Percentiles rank a stretch among this genome's conserved stretches.
Evolutionary conservation across 208 protist species (phyloP).

Genomic region (Leishmania arabica): DNA sequence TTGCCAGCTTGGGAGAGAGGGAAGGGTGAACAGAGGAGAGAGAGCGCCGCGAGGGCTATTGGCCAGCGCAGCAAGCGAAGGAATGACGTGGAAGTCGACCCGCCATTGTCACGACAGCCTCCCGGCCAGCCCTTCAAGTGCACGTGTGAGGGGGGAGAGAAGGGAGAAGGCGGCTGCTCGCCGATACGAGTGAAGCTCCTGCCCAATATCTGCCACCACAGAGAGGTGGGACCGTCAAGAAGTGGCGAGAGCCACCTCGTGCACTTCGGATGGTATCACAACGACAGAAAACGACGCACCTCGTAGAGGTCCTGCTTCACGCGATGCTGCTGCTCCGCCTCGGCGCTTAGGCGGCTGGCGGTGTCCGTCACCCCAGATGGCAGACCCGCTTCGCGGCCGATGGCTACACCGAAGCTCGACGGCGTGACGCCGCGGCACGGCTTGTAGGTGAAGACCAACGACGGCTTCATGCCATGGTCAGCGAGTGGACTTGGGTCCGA

Average conservation of each 20-base stretch:
- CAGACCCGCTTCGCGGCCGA: slow-evolving; percentile 85
- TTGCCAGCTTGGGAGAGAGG: neutral
- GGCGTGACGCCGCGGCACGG: slow-evolving; percentile 77
- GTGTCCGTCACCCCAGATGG: slow-evolving; percentile 61
- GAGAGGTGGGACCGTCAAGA: neutral
- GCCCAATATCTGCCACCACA: neutral
- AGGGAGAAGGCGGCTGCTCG: neutral
- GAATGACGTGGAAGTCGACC: neutral
- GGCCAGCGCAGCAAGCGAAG: neutral
- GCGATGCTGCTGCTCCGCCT: slow-evolving; percentile 49
- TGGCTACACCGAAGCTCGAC: slow-evolving; percentile 91
- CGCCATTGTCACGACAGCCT: neutral
- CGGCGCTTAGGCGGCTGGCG: slow-evolving; percentile 55
- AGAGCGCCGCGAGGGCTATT: neutral
- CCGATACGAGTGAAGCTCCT: neutral
- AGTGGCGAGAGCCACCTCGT: neutral
- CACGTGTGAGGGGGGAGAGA: neutral
- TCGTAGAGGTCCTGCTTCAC: slow-evolving; percentile 29
- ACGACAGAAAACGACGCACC: slow-evolving; percentile 26
- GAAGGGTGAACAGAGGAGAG: neutral
- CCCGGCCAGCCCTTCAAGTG: neutral
- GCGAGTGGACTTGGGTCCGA: neutral
- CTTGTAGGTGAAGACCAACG: slow-evolving; percentile 87
- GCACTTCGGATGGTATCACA: neutral
- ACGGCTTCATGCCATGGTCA: slow-evolving; percentile 8